Conservation (phyloP, 1,284 basidiomycete species). For the Cryptococcus deneoformans region DNA sequence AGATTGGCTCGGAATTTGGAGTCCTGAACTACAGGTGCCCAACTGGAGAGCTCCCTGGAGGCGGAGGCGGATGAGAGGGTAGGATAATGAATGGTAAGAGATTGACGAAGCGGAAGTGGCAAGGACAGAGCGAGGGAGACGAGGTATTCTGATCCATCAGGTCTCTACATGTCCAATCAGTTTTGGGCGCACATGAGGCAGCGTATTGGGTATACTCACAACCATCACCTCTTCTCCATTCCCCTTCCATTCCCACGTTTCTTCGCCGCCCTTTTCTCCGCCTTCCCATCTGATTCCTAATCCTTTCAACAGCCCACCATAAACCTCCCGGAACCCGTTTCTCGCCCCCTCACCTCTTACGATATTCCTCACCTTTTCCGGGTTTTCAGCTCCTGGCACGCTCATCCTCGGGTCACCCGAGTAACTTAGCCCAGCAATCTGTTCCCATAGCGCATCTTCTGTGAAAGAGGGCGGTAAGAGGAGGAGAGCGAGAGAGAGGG, state of each 20-base stretch:
- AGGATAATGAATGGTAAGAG: constrained; percentile 20
- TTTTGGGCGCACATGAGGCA: neutral
- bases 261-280: constrained; percentile 2
- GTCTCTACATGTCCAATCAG: constrained; percentile 55
- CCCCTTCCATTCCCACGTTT: constrained; percentile 17
- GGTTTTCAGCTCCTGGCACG: constrained; percentile 86
- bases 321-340: constrained; percentile 81
- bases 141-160: constrained; percentile 60
- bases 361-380: constrained; percentile 90
- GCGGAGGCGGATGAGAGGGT: neutral
- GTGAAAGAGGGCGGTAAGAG: constrained; percentile 61
- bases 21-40: constrained; percentile 68
- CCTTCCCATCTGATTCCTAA: constrained; percentile 39
- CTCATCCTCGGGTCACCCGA: constrained; percentile 84
- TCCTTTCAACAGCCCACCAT: constrained; percentile 67
- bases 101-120: constrained; percentile 58
- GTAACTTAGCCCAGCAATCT: constrained; percentile 85
- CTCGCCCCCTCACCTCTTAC: constrained; percentile 67
- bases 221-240: constrained; percentile 13
- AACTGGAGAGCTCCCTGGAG: constrained; percentile 48
- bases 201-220: constrained; percentile 13
- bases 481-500: constrained; percentile 73
- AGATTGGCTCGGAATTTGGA: constrained; percentile 59
- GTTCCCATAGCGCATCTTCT: constrained; percentile 78
- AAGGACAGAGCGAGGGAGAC: constrained; percentile 73